Base-by-base conservation (phyloP, 495 filamentous ascomycete genomes). In the Zalerion maritima region DNA sequence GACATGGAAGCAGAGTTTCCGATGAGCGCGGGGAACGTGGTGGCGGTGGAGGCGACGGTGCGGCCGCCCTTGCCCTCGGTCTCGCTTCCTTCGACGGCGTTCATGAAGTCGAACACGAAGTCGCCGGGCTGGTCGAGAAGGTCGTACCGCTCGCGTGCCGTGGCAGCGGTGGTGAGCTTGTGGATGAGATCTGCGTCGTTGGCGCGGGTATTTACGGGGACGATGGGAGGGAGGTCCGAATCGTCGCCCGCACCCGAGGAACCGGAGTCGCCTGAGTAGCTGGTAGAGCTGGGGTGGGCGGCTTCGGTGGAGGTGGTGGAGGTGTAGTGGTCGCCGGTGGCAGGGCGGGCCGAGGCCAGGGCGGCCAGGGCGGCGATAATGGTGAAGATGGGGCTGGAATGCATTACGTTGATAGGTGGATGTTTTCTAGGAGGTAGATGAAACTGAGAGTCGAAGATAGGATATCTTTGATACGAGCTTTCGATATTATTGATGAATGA, bases 1-100 rank as follows among this genome's bases (percentile, higher is more conserved):
- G 45, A 40, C 42, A 50, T 49, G 34, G 40, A 40, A 23, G 47
- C 41, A 23, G 44, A 48, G 3, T 43, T 50, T 15, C 47, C 53
- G 23, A 59, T 52, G 14, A 64, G 41, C 1, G 55, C 48, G 1
- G 57, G 58, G 35, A 61, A 60, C n/a, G 42, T 43, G 34, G 55
- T 44, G 16, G 53, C 42, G 36, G 47, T 50, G 6, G 50, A 54
- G 10, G 42, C 41, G 19, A 60, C 51, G 29, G 50, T 42, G 34
- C 43, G 40, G 21, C 58, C 58, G 31, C 56, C 58, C 24, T 36
- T 26, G 30, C 50, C 48, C 6, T 4, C 22, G 5, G 48, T 40
- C 13, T 40, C 39, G 34, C 36, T 32, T 11, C 21, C 25, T 17
- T 34, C 31, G 0, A 38, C 37, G 11, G 42, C 41, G 26, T 40